Evolutionary conservation across 2,329 filamentous ascomycete genomes (phyloP), one percentile per base, ranked within the genome.

Genomic region (Colletotrichum liriopes): DNA sequence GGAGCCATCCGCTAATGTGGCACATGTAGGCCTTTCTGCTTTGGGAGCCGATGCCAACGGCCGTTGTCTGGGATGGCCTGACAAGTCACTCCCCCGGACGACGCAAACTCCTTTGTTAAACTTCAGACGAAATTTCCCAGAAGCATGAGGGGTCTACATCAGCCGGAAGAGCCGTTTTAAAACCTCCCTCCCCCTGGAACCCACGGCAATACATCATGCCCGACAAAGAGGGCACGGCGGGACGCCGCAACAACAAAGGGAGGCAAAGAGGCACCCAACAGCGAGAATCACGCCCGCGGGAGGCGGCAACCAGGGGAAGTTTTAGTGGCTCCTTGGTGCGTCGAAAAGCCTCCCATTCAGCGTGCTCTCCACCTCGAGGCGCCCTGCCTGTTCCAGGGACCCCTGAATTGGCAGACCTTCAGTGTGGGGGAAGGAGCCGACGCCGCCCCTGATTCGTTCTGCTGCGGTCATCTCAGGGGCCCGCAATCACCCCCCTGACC

Each of bases 31-130:
- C 41, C 60, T 64, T 56, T 32, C 65, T 70, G 39, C 70, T 60
- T 70, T 62, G 52, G 60, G 60, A 61, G 12, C 29, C 47, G 16
- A 9, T 43, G 70, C 18, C 45, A 65, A 69, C 65, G 66, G 60
- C 45, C 49, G 59, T 35, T 70, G 60, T 65, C 70, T 72, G 39
- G 70, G 70, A 72, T 59, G 67, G 43, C 70, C 66, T 43, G 47
- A 47, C 49, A 63, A 68, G 35, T 63, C 51, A 58, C 26, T 18
- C 43, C 56, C 45, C 32, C 9, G 41, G 45, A 55, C 39, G 49
- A 20, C 61, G 26, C 20, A 54, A 59, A 62, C 60, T 60, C 26
- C 23, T 41, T 43, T 60, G 32, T 52, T 62, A 61, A 54, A 60
- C 66, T 72, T 65, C 54, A 45, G 66, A 65, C 16, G 59, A 65